Conservation (phyloP, 1,284 basidiomycete genomes). For the Mycosarcoma maydis region DNA sequence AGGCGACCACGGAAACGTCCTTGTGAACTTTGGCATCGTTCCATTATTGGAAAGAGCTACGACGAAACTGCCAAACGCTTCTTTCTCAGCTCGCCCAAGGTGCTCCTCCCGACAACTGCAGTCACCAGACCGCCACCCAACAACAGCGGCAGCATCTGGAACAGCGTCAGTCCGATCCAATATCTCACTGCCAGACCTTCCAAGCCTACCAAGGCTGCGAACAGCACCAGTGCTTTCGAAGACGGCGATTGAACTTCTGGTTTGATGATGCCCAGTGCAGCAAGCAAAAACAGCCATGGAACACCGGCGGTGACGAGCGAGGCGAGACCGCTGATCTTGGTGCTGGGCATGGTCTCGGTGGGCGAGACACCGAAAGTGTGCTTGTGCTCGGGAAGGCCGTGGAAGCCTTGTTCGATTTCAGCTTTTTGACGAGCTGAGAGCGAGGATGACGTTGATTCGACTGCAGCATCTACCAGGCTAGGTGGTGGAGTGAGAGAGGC, state of each 20-base stretch:
- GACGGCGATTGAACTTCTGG: conserved; percentile 25
- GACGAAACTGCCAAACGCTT: conserved; percentile 30
- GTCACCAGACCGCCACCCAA: conserved; percentile 42
- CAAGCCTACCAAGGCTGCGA: conserved; percentile 31
- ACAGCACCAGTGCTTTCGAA: conserved; percentile 26
- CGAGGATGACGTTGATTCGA: conserved; percentile 6
- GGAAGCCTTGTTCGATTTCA: conserved; percentile 44
- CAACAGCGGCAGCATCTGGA: conserved; percentile 55
- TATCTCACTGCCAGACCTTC: conserved; percentile 52
- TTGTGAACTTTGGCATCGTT: neutral
- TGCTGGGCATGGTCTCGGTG: conserved; percentile 56
- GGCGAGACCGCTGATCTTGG: conserved; percentile 38
- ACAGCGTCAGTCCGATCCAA: conserved; percentile 57
- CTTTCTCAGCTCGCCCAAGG: conserved; percentile 47
- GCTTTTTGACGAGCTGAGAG: conserved; percentile 27
- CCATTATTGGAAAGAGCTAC: neutral
- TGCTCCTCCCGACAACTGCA: conserved; percentile 46
- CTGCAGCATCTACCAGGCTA: conserved; percentile 15
- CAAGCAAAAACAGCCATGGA: conserved; percentile 49
- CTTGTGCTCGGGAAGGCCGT: conserved; percentile 39
- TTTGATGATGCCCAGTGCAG: conserved; percentile 23
- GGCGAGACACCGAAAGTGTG: conserved; percentile 56
- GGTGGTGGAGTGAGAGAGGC: conserved; percentile 26
- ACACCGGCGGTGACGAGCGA: conserved; percentile 44
- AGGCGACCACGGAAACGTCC: neutral